Evolutionary conservation across 2,329 filamentous ascomycete species (phyloP).

Genomic region (Aspergillus felis): DNA sequence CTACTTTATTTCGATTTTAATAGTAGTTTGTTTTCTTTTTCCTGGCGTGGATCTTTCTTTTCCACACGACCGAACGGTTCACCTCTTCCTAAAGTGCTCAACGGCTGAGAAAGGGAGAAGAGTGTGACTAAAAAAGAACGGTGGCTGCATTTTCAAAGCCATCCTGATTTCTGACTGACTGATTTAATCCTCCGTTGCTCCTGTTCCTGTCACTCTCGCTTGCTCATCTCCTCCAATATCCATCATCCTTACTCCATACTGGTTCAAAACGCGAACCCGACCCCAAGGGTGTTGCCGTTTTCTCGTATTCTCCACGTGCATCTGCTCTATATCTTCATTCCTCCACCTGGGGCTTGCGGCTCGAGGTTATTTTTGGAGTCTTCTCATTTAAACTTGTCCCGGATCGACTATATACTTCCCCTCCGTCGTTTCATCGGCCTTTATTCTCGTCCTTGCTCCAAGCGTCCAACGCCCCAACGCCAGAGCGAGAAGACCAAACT

Average conservation of each 20-base stretch:
- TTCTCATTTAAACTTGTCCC: slow-evolving; percentile 1
- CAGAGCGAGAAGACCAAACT: background rate
- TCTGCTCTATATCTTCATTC: slow-evolving; percentile 12
- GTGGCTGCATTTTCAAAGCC: slow-evolving; percentile 6
- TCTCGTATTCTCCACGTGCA: slow-evolving; percentile 26
- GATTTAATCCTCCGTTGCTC: slow-evolving; percentile 4
- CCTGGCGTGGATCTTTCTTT: no score
- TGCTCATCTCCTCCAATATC: slow-evolving; percentile 5
- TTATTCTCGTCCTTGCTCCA: background rate
- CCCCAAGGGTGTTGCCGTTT: slow-evolving; percentile 15
- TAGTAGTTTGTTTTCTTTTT: background rate
- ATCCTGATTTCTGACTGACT: slow-evolving; percentile 2
- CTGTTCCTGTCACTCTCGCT: slow-evolving; percentile 1
- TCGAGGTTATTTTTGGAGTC: slow-evolving; percentile 21
- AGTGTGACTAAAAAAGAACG: background rate
- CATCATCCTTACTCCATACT: slow-evolving; percentile 2
- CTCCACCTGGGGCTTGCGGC: slow-evolving; percentile 16
- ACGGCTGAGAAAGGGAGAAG: background rate
- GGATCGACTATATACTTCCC: background rate
- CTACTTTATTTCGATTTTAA: background rate
- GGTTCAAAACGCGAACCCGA: background rate
- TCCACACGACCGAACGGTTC: background rate
- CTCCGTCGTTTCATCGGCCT: background rate
- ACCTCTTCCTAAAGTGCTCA: background rate
- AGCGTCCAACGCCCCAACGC: background rate